Evolutionary conservation across 2,329 filamentous ascomycete species (phyloP).

Genomic region (Ploettnerulaceae sp.): DNA sequence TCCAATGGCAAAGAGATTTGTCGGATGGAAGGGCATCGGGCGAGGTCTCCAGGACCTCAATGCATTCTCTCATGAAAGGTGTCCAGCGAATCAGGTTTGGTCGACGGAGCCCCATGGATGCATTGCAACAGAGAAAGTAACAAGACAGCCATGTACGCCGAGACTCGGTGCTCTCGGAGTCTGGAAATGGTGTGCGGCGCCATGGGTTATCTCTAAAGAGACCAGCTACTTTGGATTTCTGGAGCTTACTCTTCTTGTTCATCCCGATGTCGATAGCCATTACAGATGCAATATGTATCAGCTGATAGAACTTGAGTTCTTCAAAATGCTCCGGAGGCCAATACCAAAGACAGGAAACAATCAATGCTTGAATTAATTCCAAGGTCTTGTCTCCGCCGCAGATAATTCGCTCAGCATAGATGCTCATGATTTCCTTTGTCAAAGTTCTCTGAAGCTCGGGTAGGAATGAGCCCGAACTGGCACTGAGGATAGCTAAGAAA

Average conservation of each 20-base stretch:
- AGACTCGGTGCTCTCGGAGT: constrained; percentile 33
- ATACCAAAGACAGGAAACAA: constrained; percentile 46
- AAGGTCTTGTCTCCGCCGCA: constrained; percentile 46
- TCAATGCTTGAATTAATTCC: constrained; percentile 46
- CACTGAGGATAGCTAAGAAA: constrained; percentile 63
- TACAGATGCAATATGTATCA: constrained; percentile 46
- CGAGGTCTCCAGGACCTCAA: constrained; percentile 39
- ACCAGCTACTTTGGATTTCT: constrained; percentile 36
- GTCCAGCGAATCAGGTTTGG: constrained; percentile 42
- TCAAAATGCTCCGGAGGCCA: constrained; percentile 44
- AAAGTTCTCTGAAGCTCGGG: constrained; percentile 39
- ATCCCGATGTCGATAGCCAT: constrained; percentile 41
- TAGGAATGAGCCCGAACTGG: constrained; percentile 54
- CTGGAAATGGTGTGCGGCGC: constrained; percentile 38
- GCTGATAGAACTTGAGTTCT: constrained; percentile 46
- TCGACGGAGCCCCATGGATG: constrained; percentile 41
- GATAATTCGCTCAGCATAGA: constrained; percentile 45
- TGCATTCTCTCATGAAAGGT: constrained; percentile 41
- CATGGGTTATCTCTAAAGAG: constrained; percentile 39
- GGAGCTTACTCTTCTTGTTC: constrained; percentile 31
- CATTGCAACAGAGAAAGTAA: constrained; percentile 37
- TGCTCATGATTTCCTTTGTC: constrained; percentile 44
- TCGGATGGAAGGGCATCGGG: constrained; percentile 39
- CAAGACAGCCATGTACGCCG: constrained; percentile 35
- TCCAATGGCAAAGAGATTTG: constrained; percentile 39